Evolutionary conservation across 441 rosid species (phyloP), one percentile per base, ranked within the genome.

Genomic region (Aquilaria agallochum): DNA sequence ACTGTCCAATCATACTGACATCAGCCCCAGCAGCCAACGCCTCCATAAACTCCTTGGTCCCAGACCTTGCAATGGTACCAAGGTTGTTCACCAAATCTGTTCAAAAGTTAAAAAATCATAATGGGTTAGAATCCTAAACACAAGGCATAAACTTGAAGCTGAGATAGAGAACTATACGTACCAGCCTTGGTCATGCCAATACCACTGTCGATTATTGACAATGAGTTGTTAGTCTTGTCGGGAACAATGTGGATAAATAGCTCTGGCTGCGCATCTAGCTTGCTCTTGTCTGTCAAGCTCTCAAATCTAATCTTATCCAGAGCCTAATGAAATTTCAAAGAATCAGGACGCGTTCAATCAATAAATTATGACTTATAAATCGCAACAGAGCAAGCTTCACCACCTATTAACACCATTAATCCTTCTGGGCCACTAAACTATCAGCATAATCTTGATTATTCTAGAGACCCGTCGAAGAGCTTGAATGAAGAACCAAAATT

Each of bases 1-100:
- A 76, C 65, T 76, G 77, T 27, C 80, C 80, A 63, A 76, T 76
- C 80, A 76, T 76, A 74, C 80, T 72, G 20, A 76, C 80, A 59
- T 76, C 80, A 48, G 77, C 80, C 51, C 77, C 77, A 34, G 77
- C 77, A 13, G 73, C 74, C 11, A 76, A 64, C 1, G 77, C 77
- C 58, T 76, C 80, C 80, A 76, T 76, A 70, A 76, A 76, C 46
- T 76, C 80, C 67, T 76, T 76, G 12, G 77, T 76, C 49, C 80
- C 80, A 50, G 77, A 76, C 36, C 77, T 72, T 36, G 80, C 77
- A 56, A 76, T 74, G 13, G 78, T 74, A 45, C 78, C 78, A 10
- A 74, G 69, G 44, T 76, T 76, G 63, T 76, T 76, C 62, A 76
- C 80, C 68, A 76, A 63, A 58, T 76, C 80, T 76, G 31, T 11